Conservation (phyloP, 1,284 basidiomycete species). For the Apiotrichum gamsii region DNA sequence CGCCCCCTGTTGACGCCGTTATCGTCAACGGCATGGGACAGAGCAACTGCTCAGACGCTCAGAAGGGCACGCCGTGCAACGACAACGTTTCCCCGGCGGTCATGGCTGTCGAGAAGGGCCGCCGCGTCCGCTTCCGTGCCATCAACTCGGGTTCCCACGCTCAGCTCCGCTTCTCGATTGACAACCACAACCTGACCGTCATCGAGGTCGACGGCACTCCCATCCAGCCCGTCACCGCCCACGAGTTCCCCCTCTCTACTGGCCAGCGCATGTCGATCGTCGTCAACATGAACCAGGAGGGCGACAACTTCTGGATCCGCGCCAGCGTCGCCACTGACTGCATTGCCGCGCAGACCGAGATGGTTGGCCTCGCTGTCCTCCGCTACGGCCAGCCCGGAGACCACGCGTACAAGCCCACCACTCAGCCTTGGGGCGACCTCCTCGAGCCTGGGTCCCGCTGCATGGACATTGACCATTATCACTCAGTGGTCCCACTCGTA, state of each 20-base stretch:
- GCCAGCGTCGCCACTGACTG: conserved; percentile 8
- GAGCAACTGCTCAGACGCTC: background rate
- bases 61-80: background rate
- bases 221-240: conserved; percentile 17
- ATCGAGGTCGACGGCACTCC: conserved; percentile 27
- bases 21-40: conserved; percentile 25
- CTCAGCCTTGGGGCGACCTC: conserved; percentile 21
- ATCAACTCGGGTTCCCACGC: conserved; percentile 7
- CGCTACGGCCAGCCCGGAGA: conserved; percentile 19
- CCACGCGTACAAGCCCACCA: conserved; percentile 6
- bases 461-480: conserved; percentile 8
- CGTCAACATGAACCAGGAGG: conserved; percentile 24
- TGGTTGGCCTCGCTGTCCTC: conserved; percentile 13
- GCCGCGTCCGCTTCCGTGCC: conserved; percentile 17
- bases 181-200: conserved; percentile 24
- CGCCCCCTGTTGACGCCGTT: conserved; percentile 20
- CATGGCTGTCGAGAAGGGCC: conserved; percentile 1
- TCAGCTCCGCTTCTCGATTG: conserved; percentile 21
- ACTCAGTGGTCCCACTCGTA: conserved; percentile 24
- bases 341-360: background rate
- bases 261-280: conserved; percentile 38
- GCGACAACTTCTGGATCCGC: conserved; percentile 37
- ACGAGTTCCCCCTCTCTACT: conserved; percentile 17
- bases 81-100: background rate
- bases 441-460: background rate